Percentiles rank a stretch among this genome's conserved stretches.
These are phyloP conservation scores for Trametes coccinea DNA, from an alignment of 768 basidiomycete genomes.

Conservation along the genomic window DNA sequence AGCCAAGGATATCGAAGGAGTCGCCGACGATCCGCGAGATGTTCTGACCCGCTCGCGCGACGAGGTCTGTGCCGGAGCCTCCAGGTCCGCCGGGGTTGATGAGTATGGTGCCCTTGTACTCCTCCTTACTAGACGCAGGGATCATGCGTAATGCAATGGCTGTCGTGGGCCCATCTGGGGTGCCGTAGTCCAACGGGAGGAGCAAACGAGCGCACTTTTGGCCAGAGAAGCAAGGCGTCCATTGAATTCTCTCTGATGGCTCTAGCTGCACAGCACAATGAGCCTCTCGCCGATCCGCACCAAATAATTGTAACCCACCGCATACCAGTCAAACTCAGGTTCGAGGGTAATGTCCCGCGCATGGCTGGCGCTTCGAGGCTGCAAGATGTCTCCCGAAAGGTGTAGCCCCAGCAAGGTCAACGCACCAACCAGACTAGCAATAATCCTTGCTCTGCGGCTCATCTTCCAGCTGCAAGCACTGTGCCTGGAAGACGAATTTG, in stretches of 20 bases:
- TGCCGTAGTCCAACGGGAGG: constrained; percentile 22
- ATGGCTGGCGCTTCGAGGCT: background rate
- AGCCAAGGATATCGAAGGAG: constrained; percentile 25
- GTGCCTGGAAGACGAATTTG: too few relatives aligned
- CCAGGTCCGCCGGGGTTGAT: constrained; percentile 25
- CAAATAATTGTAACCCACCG: background rate
- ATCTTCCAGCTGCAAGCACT: too few relatives aligned
- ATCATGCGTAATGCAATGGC: constrained; percentile 24
- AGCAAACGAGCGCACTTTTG: constrained; percentile 21
- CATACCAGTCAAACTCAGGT: background rate
- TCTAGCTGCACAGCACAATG: background rate
- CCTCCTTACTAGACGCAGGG: constrained; percentile 13
- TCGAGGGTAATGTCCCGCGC: background rate
- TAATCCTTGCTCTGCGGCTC: too few relatives aligned
- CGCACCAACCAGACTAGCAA: too few relatives aligned
- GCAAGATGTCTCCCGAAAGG: background rate
- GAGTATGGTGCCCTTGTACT: constrained; percentile 20
- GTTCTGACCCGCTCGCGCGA: constrained; percentile 12
- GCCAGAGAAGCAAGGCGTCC: constrained; percentile 20
- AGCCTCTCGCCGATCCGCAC: background rate
- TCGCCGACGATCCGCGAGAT: constrained; percentile 18
- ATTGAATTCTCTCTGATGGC: constrained; percentile 1
- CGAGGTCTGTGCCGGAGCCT: constrained; percentile 16
- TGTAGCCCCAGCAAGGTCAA: background rate
- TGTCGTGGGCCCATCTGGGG: constrained; percentile 19